A percentile compares a stretch with the other conserved stretches of the same genome.
These are phyloP conservation scores for Boletus speciosus DNA, from an alignment of 768 basidiomycete species.

Conservation along the genomic window DNA sequence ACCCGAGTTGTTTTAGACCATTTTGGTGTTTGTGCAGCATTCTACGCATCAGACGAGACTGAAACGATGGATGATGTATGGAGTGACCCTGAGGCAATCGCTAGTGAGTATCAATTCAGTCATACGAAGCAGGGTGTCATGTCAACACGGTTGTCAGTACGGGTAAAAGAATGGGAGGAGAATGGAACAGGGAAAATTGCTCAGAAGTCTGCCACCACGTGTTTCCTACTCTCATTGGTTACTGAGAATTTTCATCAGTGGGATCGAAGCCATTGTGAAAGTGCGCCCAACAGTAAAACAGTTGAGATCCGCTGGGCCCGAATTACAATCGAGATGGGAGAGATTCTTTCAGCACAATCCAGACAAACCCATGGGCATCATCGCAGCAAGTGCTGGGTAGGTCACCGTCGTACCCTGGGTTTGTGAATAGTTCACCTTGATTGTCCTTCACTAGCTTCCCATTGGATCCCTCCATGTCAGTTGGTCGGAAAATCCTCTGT, in stretches of 20 bases:
- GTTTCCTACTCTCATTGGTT: not conserved
- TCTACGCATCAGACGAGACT: conserved; percentile 40
- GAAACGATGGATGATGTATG: conserved; percentile 49
- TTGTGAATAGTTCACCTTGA: not conserved
- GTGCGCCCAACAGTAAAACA: conserved; percentile 51
- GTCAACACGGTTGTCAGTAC: conserved; percentile 17
- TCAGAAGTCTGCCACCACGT: conserved; percentile 42
- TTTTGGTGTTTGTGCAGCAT: conserved; percentile 22
- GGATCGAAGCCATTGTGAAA: conserved; percentile 51
- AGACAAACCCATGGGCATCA: conserved; percentile 54
- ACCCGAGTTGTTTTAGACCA: conserved; percentile 21
- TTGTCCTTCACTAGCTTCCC: conserved; percentile 21
- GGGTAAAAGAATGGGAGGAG: conserved; percentile 30
- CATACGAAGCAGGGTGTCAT: not conserved
- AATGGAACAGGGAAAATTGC: conserved; percentile 48
- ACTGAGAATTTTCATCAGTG: conserved; percentile 33
- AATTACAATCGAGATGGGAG: conserved; percentile 49
- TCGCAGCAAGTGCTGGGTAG: conserved; percentile 42
- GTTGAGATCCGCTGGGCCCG: conserved; percentile 42
- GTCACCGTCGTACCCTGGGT: not conserved
- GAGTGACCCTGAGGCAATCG: conserved; percentile 32
- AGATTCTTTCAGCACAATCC: conserved; percentile 45
- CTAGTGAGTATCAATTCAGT: conserved; percentile 32
- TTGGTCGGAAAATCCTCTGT: conserved; percentile 28
- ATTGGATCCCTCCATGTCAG: conserved; percentile 10